These are phyloP conservation scores for Mesembryanthemum crystallinum DNA, from an alignment of 148 eudicot genomes.

Conservation along the genomic window DNA sequence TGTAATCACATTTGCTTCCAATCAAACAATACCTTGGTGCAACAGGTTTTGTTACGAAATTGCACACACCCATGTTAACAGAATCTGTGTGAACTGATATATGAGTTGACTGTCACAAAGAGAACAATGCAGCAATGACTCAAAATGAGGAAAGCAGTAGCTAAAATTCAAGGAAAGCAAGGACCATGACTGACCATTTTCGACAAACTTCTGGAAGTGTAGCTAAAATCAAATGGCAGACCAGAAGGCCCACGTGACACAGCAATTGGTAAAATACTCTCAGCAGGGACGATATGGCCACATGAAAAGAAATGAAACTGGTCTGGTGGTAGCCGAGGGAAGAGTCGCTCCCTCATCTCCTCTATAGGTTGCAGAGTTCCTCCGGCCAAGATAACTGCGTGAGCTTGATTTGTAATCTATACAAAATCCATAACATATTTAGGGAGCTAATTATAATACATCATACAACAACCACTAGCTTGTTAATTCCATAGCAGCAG, in stretches of 20 bases:
- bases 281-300: conserved; percentile 82
- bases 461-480: not conserved
- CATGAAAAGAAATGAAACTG: conserved; percentile 83
- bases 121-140: not conserved
- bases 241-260: conserved; percentile 88
- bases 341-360: conserved; percentile 83
- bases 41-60: not conserved
- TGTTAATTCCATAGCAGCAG: not conserved
- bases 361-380: conserved; percentile 95
- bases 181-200: conserved; percentile 50
- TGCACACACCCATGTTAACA: not conserved
- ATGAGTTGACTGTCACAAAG: not conserved
- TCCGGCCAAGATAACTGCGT: conserved; percentile 79
- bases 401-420: conserved; percentile 78
- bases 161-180: too few relatives aligned
- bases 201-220: conserved; percentile 59
- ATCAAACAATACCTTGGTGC: too few relatives aligned
- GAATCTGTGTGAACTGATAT: not conserved
- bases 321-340: conserved; percentile 60
- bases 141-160: not conserved
- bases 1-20: too few relatives aligned
- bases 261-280: conserved; percentile 78
- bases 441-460: not conserved
- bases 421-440: conserved; percentile 1
- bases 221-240: conserved; percentile 79